A percentile compares a stretch with the other conserved stretches of the same genome.
These are phyloP conservation scores for Pythium apleroticum DNA, from an alignment of 352 stramenopile species.

Conservation along the genomic window DNA sequence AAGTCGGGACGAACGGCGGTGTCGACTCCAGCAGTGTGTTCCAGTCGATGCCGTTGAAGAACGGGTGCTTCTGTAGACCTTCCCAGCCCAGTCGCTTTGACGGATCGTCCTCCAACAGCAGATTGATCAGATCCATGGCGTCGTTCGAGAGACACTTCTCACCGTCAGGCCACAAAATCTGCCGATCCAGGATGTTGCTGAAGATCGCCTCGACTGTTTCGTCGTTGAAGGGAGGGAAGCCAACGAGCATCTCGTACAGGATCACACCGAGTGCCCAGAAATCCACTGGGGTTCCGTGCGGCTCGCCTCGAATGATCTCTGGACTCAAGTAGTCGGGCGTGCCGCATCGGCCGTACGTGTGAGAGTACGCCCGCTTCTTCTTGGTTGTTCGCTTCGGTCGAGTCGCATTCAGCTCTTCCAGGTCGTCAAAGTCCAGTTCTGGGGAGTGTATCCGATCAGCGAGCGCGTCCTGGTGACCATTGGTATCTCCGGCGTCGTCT, in stretches of 20 bases:
- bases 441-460: conserved; percentile 12
- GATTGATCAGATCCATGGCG: conserved; percentile 83
- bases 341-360: conserved; percentile 75
- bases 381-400: conserved; percentile 27
- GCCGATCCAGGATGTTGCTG: conserved; percentile 76
- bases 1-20: conserved; percentile 83
- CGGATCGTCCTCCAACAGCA: conserved; percentile 68
- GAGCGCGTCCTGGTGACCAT: neutral
- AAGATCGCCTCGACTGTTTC: conserved; percentile 89
- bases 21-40: conserved; percentile 75
- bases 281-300: conserved; percentile 79
- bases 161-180: conserved; percentile 88
- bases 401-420: conserved; percentile 19
- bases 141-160: conserved; percentile 83
- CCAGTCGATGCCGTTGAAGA: conserved; percentile 83
- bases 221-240: conserved; percentile 89
- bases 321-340: conserved; percentile 89
- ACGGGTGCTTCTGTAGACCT: conserved; percentile 59
- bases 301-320: conserved; percentile 78
- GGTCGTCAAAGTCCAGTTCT: conserved; percentile 25
- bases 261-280: conserved; percentile 93
- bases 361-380: conserved; percentile 43
- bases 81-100: conserved; percentile 66
- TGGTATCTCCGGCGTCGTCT: conserved; percentile 6
- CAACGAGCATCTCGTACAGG: conserved; percentile 88